Evolutionary conservation across 2,329 filamentous ascomycete species (phyloP), one percentile per base, ranked within the genome.

Genomic region (Cadophora sp.): DNA sequence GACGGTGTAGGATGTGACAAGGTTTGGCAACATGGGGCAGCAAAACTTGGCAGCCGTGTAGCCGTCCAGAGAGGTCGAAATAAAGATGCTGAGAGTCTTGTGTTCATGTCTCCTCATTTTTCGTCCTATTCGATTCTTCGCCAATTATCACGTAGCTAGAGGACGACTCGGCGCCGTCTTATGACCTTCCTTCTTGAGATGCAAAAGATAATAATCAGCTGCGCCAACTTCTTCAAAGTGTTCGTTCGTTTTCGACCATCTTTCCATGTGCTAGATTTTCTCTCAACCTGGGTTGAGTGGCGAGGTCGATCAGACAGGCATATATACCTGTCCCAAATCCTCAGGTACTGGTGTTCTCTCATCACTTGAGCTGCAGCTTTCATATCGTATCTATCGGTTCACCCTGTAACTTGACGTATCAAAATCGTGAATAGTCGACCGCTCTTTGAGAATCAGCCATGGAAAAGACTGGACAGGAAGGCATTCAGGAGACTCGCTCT

Each of bases 171-270:
- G 59, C 59, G 27, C 4, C 40, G 59, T 3, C 59, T 62, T 62
- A 26, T 46, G 12, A 62, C 59, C 59, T 62, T 48, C 59, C 59
- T 12, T 48, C 19, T 62, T 50, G 16, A 62, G 59, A 31, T 48
- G 12, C 24, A 16, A 59, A 24, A 62, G 59, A 62, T 48, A 62
- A 62, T 16, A 48, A 31, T 46, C 1, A 27, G 50, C 12, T 14
- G 24, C 16, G 40, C 59, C 40, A 48, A 62, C 26, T 19, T 6
- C 24, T 62, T 9, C 6, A 29, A 16, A 62, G 24, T n/a, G 27
- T n/a, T 62, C 26, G 26, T 19, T 48, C 40, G 12, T 43, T 31
- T 27, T 24, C 43, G 9, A 43, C 22, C 6, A 16, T 14, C 31
- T 22, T 59, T 27, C n/a, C 16, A 27, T 27, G 16, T 43, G 34